A percentile compares a stretch with the other conserved stretches of the same genome.
Evolutionary conservation across 1,139 yeast species (phyloP).

Genomic region (Hanseniaspora sp.): DNA sequence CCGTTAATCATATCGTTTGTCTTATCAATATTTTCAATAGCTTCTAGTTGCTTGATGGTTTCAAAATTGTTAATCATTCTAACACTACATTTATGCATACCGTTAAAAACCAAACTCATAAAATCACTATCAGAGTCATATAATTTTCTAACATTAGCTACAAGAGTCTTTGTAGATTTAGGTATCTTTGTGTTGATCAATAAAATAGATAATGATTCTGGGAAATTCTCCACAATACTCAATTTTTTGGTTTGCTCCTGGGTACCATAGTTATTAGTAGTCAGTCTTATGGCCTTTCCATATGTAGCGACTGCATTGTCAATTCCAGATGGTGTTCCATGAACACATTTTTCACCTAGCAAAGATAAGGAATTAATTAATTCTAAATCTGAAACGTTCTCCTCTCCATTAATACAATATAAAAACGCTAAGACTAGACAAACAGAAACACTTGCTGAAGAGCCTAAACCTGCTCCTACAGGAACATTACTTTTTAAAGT

Average conservation of each 20-base stretch:
- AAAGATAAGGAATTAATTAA: conserved; percentile 79
- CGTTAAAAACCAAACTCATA: conserved; percentile 49
- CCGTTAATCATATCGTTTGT: background rate
- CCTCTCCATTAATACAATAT: background rate
- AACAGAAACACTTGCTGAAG: conserved; percentile 84
- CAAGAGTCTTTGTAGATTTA: conserved; percentile 74
- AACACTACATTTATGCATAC: conserved; percentile 56
- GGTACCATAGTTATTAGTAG: conserved; percentile 21
- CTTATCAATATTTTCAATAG: background rate
- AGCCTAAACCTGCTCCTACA: conserved; percentile 94
- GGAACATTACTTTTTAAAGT: conserved; percentile 76
- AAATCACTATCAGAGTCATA: conserved; percentile 45
- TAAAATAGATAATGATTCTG: conserved; percentile 53
- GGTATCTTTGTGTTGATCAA: conserved; percentile 80
- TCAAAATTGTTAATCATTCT: conserved; percentile 38
- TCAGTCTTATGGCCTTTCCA: conserved; percentile 77
- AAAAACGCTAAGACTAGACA: conserved; percentile 65
- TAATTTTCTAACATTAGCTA: conserved; percentile 58
- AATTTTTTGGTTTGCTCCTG: conserved; percentile 16
- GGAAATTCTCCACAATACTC: conserved; percentile 38
- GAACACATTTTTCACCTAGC: conserved; percentile 89
- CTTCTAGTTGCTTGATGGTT: conserved; percentile 34
- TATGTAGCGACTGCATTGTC: conserved; percentile 93
- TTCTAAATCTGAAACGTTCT: conserved; percentile 37
- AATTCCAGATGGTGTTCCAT: conserved; percentile 94